Evolutionary conservation across 2,329 filamentous ascomycete genomes (phyloP).

Genomic region (Endocalyx cinctus): DNA sequence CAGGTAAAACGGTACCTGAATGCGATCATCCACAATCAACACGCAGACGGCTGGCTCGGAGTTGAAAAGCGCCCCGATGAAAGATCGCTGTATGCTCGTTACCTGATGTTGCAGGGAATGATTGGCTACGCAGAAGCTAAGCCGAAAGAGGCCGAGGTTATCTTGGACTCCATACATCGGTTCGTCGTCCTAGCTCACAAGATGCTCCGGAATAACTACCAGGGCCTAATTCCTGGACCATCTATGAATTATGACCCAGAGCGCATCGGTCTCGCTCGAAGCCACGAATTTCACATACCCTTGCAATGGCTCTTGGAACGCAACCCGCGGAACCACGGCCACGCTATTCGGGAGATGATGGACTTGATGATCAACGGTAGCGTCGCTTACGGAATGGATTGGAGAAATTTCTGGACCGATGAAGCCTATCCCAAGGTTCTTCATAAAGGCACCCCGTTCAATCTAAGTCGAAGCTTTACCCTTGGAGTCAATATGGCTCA

Average conservation of each 20-base stretch:
- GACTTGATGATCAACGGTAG: slow-evolving; percentile 42
- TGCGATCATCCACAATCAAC: slow-evolving; percentile 44
- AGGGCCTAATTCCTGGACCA: slow-evolving; percentile 42
- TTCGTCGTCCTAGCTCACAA: slow-evolving; percentile 46
- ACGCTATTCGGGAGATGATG: slow-evolving; percentile 35
- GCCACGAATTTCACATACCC: slow-evolving; percentile 35
- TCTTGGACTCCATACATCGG: slow-evolving; percentile 44
- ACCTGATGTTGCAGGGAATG: slow-evolving; percentile 45
- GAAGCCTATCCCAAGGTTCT: slow-evolving; percentile 16
- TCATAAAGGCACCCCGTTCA: slow-evolving; percentile 14
- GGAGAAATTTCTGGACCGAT: slow-evolving; percentile 26
- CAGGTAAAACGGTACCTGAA: slow-evolving; percentile 42
- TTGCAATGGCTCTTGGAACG: slow-evolving; percentile 36
- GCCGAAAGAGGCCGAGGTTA: slow-evolving; percentile 32
- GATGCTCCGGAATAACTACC: slow-evolving; percentile 52
- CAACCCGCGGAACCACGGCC: slow-evolving; percentile 26
- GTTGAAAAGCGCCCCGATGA: slow-evolving; percentile 39
- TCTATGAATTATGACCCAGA: slow-evolving; percentile 36
- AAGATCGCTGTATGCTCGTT: slow-evolving; percentile 50
- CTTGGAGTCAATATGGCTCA: slow-evolving; percentile 37
- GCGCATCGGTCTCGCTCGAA: slow-evolving; percentile 29
- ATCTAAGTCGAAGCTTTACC: slow-evolving; percentile 29
- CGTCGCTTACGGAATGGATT: slow-evolving; percentile 24
- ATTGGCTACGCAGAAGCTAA: slow-evolving; percentile 47
- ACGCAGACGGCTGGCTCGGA: slow-evolving; percentile 53